Base-by-base conservation (phyloP, 305 asterid species). In the Solanum hybrid region DNA sequence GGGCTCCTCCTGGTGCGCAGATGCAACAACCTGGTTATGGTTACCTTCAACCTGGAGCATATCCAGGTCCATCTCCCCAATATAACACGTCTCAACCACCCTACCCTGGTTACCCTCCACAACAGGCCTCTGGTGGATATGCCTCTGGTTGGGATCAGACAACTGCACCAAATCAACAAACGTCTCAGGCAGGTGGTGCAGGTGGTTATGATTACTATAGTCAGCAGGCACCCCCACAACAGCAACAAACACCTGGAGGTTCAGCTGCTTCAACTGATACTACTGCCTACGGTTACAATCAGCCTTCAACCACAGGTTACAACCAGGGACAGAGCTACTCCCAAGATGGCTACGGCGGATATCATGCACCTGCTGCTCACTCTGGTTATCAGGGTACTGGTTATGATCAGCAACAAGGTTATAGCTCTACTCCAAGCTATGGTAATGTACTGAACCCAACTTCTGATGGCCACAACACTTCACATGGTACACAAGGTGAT, bases 21-120 rank as follows among this genome's bases (percentile, higher is more conserved):
- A 91, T 91, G 92, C 98, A 96, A 91, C 99, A 96, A 91, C 93
- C 98, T 39, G 96, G 96, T 73, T 97, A 95, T 27, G 99, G 98
- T 61, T 97, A 97, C 85, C 91, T 82, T 68, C 99, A 96, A 87
- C 95, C 98, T 12, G 97, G 98, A 68, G 94, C 97, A 31, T 97
- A 97, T 93, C 93, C 98, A 41, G 98, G 97, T 83, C 92, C 94
- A 88, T 92, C 94, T 86, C 93, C 97, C n/a, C 98, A 94, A 76
- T 96, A 97, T 91, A 93, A 93, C 92, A 89, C 88, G 93, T 93
- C 89, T 81, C 98, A 96, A 89, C 94, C 94, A 31, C 89, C 95
- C 26, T 95, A 95, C 92, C 33, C 96, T 45, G 97, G 95, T 81
- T 97, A 97, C 89, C 94, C 97, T n/a, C 94, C 96, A 22, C 98